Evolutionary conservation across 441 rosid species (phyloP).

Genomic region (Jatropha multifida): DNA sequence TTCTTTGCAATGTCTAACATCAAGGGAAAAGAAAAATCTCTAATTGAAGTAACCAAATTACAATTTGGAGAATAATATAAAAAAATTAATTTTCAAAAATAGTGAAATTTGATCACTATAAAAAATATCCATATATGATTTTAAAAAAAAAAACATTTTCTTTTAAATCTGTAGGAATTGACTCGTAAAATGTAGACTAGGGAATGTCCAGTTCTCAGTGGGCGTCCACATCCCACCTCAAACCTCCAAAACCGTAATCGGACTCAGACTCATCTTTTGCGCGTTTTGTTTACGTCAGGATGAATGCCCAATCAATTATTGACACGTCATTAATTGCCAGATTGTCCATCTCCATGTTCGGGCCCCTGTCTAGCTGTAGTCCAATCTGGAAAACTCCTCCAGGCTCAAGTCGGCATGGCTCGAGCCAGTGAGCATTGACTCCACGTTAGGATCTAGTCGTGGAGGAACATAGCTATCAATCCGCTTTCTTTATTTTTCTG

Average conservation of each 20-base stretch:
- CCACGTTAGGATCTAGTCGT: background rate
- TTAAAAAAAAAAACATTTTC: no score
- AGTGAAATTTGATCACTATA: background rate
- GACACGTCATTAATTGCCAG: background rate
- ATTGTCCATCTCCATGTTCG: background rate
- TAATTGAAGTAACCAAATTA: no score
- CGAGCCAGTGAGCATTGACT: background rate
- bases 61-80: no score
- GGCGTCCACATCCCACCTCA: background rate
- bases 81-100: background rate
- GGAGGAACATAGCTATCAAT: background rate
- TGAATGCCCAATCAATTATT: background rate
- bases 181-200: background rate
- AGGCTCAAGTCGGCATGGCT: background rate
- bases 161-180: background rate
- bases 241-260: no score
- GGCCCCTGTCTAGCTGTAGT: conserved; percentile 1
- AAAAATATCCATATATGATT: background rate
- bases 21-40: no score
- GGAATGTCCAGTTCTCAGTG: background rate
- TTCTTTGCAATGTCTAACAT: no score
- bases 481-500: background rate
- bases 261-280: background rate
- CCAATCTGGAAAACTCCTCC: background rate
- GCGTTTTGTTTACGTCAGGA: background rate